Evolutionary conservation across 2,329 filamentous ascomycete genomes (phyloP).

Genomic region (Penicillium italicum): DNA sequence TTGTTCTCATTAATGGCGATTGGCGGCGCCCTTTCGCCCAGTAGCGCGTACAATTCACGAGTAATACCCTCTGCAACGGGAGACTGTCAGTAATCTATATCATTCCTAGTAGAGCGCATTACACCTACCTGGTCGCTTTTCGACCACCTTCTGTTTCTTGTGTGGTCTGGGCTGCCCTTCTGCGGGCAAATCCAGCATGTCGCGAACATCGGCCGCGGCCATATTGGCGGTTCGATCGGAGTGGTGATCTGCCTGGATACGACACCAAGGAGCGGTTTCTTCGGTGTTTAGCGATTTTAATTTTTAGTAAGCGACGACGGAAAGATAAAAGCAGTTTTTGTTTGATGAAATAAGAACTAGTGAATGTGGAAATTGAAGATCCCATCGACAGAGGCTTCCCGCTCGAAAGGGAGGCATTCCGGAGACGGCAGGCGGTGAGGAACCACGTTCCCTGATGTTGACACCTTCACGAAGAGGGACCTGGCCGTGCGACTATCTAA

Average conservation of each 20-base stretch:
- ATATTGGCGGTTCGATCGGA: conserved; percentile 45
- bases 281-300: neutral
- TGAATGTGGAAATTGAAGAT: conserved; percentile 7
- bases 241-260: neutral
- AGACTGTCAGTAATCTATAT: neutral
- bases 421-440: conserved; percentile 23
- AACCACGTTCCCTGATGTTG: conserved; percentile 27
- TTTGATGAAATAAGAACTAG: conserved; percentile 13
- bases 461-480: conserved; percentile 16
- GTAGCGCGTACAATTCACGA: conserved; percentile 49
- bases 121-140: conserved; percentile 53
- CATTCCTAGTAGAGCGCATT: neutral
- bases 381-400: conserved; percentile 16
- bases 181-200: conserved; percentile 75
- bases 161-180: conserved; percentile 58
- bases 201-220: conserved; percentile 78
- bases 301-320: neutral
- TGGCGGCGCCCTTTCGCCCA: conserved; percentile 51
- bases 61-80: conserved; percentile 46
- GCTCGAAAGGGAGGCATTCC: conserved; percentile 24
- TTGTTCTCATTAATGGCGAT: conserved; percentile 52
- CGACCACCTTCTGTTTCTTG: conserved; percentile 71
- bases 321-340: conserved; percentile 3
- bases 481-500: conserved; percentile 13
- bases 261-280: neutral